A percentile compares a stretch with the other conserved stretches of the same genome.
Evolutionary conservation across 305 asterid species (phyloP).

Genomic region (Nicotiana rustica): DNA sequence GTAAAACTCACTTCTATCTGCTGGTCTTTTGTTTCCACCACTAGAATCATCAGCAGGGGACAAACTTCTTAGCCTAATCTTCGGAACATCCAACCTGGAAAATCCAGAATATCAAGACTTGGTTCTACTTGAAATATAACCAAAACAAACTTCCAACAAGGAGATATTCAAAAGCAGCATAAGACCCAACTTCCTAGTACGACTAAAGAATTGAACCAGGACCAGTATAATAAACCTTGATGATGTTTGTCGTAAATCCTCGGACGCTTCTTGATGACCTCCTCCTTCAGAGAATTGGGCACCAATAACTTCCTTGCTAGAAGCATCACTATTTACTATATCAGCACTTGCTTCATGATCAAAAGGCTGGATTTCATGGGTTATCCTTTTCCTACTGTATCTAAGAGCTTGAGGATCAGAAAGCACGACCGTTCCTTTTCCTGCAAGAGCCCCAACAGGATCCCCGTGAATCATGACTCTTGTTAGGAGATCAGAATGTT

Average conservation of each 20-base stretch:
- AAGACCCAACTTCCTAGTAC: slow-evolving; percentile 32
- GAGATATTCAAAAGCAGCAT: background rate
- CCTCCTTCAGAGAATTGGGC: slow-evolving; percentile 37
- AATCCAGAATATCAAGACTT: slow-evolving; percentile 47
- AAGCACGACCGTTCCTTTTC: slow-evolving; percentile 46
- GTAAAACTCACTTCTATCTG: slow-evolving; percentile 67
- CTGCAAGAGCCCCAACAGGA: slow-evolving; percentile 65
- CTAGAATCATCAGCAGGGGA: slow-evolving; percentile 54
- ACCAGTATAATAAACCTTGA: slow-evolving; percentile 58
- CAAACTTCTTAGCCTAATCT: slow-evolving; percentile 60
- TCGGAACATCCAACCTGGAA: slow-evolving; percentile 63
- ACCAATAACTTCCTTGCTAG: slow-evolving; percentile 43
- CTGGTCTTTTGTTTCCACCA: slow-evolving; percentile 59
- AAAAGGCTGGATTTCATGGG: slow-evolving; percentile 42
- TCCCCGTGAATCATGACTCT: slow-evolving; percentile 31
- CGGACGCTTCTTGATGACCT: slow-evolving; percentile 43
- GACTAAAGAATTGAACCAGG: background rate
- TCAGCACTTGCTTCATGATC: slow-evolving; percentile 46
- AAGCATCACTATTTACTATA: slow-evolving; percentile 40
- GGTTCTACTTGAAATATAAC: slow-evolving; percentile 41
- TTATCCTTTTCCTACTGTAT: slow-evolving; percentile 43
- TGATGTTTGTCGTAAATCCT: slow-evolving; percentile 44
- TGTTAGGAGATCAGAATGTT: background rate
- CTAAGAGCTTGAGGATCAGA: slow-evolving; percentile 44
- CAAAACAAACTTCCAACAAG: slow-evolving; percentile 42